phyloP scores from a whole-genome alignment of 192 early-diverging fungal genomes.

The Coemansia sp. region DNA sequence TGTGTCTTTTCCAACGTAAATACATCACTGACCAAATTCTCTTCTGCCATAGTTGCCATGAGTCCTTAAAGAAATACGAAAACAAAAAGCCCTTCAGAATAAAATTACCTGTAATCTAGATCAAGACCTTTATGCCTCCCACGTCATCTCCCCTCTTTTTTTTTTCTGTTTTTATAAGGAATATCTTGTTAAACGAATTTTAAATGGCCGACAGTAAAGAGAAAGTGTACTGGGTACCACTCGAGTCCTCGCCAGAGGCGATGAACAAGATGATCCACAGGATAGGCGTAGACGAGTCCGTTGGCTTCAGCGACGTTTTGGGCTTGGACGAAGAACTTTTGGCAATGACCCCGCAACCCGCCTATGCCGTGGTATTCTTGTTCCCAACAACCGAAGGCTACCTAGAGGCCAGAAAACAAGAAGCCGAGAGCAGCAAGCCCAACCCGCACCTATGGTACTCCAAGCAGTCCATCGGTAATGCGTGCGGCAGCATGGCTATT shows the following conservation, averaged over 20 bases:
- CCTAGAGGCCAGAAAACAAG: conserved; percentile 59
- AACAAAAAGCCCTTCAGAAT: too few species aligned
- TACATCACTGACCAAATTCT: neutral
- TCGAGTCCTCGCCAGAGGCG: conserved; percentile 88
- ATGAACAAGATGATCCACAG: conserved; percentile 62
- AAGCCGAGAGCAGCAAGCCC: conserved; percentile 23
- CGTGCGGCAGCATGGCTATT: conserved; percentile 93
- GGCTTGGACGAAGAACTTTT: conserved; percentile 83
- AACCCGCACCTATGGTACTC: conserved; percentile 67
- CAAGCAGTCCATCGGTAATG: conserved; percentile 85
- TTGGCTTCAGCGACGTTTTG: conserved; percentile 78
- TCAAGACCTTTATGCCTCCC: too few species aligned
- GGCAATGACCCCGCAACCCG: conserved; percentile 76
- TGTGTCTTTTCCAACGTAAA: neutral
- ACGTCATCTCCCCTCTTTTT: neutral
- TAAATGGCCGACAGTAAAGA: conserved; percentile 19
- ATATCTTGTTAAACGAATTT: neutral
- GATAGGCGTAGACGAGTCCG: conserved; percentile 62
- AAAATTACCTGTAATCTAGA: too few species aligned
- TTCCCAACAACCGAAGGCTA: conserved; percentile 73
- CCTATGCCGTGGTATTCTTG: conserved; percentile 80
- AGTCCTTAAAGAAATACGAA: neutral
- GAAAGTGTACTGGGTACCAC: conserved; percentile 72
- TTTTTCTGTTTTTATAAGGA: neutral
- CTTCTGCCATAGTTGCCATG: conserved; percentile 10